These are phyloP conservation scores for Thielaviopsis euricoi DNA, from an alignment of 2,329 filamentous ascomycete genomes.

Conservation along the genomic window DNA sequence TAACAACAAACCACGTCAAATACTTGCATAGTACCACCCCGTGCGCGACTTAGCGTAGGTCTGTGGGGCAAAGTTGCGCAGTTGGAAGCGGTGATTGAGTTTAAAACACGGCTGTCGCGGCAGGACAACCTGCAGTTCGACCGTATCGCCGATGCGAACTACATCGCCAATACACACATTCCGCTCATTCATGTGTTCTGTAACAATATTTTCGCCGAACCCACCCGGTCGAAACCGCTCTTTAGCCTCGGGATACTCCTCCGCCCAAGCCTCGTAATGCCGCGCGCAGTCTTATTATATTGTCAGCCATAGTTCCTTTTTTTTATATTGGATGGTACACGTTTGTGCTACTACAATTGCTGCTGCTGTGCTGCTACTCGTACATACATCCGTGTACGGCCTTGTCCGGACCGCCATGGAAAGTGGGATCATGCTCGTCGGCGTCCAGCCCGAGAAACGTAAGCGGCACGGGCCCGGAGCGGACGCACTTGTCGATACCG, in stretches of 20 bases:
- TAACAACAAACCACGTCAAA: background rate
- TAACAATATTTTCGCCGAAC: slow-evolving; percentile 50
- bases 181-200: slow-evolving; percentile 39
- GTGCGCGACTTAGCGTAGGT: slow-evolving; percentile 41
- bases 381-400: slow-evolving; percentile 41
- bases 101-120: slow-evolving; percentile 52
- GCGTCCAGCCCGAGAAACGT: slow-evolving; percentile 33
- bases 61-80: slow-evolving; percentile 43
- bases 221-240: slow-evolving; percentile 37
- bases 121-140: slow-evolving; percentile 41
- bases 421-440: slow-evolving; percentile 45
- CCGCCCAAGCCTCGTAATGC: slow-evolving; percentile 40
- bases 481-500: slow-evolving; percentile 38
- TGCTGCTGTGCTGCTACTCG: too few relatives aligned
- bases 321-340: too few relatives aligned
- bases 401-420: slow-evolving; percentile 47
- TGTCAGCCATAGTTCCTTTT: background rate
- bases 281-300: slow-evolving; percentile 34
- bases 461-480: slow-evolving; percentile 28
- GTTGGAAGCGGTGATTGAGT: slow-evolving; percentile 48
- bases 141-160: slow-evolving; percentile 31
- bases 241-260: slow-evolving; percentile 33
- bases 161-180: slow-evolving; percentile 51
- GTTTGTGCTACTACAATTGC: too few relatives aligned
- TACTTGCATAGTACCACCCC: slow-evolving; percentile 41